Evolutionary conservation across 345 rosid genomes (phyloP).

Genomic region (Fremontodendron californicum): DNA sequence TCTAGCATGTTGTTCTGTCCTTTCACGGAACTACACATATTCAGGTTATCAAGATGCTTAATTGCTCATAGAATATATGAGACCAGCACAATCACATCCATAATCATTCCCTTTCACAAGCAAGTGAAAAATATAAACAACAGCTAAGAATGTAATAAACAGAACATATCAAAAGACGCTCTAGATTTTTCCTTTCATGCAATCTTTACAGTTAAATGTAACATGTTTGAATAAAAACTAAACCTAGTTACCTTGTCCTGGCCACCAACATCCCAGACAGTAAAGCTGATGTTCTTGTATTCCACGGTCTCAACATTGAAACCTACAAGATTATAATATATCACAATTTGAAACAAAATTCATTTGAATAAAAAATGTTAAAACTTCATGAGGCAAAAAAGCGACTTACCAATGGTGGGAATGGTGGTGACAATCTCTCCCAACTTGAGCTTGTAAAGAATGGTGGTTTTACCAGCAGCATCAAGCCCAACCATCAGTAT

Average conservation of each 20-base stretch:
- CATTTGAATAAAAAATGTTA: not conserved
- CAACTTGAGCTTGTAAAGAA: constrained; percentile 67
- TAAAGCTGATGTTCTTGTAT: constrained; percentile 62
- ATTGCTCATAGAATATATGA: not conserved
- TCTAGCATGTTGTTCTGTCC: not conserved
- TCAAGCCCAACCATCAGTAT: constrained; percentile 77
- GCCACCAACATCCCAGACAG: constrained; percentile 68
- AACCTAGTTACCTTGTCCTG: constrained; percentile 51
- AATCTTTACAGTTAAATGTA: not conserved
- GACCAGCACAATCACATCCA: not conserved
- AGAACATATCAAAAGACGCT: not conserved
- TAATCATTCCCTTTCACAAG: not conserved
- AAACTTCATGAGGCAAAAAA: not conserved
- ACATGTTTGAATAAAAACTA: not conserved
- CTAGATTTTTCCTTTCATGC: not conserved
- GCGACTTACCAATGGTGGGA: constrained; percentile 62
- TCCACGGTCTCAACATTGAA: constrained; percentile 65
- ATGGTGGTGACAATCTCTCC: constrained; percentile 79
- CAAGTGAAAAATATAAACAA: not conserved
- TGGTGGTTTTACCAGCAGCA: constrained; percentile 82
- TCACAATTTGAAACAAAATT: not conserved
- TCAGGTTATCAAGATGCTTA: not conserved
- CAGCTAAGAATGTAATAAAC: not conserved
- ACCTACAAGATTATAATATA: constrained; percentile 23
- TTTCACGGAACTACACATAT: not conserved